phyloP scores from a whole-genome alignment of 176 grass and related monocot genomes.

The Cenchrus americanus region DNA sequence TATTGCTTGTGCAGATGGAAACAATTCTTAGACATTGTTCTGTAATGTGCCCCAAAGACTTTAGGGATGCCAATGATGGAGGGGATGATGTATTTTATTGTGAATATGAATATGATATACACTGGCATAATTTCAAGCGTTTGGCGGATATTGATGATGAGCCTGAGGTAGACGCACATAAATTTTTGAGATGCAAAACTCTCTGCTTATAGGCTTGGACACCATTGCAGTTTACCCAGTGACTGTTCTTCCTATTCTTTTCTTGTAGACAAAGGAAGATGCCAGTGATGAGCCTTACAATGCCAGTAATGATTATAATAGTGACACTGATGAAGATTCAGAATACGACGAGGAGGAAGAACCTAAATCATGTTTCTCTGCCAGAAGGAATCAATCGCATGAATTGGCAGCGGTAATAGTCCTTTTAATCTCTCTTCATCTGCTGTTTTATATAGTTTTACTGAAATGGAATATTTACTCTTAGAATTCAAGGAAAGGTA shows the following conservation, averaged over 20 bases:
- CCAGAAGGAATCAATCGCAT: conserved; percentile 49
- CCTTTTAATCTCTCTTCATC: background rate
- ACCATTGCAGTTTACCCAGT: conserved; percentile 14
- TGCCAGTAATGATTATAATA: conserved; percentile 50
- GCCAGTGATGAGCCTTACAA: conserved; percentile 58
- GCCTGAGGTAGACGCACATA: conserved; percentile 47
- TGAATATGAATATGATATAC: conserved; percentile 94
- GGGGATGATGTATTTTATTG: conserved; percentile 99
- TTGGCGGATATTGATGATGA: conserved; percentile 75
- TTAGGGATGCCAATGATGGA: conserved; percentile 61
- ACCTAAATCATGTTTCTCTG: conserved; percentile 30
- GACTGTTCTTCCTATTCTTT: conserved; percentile 1
- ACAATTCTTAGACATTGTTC: conserved; percentile 86
- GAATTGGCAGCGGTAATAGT: conserved; percentile 68
- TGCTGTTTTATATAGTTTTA: conserved; percentile 29
- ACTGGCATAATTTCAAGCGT: conserved; percentile 98
- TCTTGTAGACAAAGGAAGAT: conserved; percentile 57
- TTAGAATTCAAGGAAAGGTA: conserved; percentile 81
- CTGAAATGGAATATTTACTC: conserved; percentile 30
- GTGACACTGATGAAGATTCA: conserved; percentile 66
- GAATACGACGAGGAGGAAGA: conserved; percentile 74
- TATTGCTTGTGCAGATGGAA: conserved; percentile 68
- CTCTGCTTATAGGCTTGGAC: conserved; percentile 4
- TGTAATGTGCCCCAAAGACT: conserved; percentile 76
- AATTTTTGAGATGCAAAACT: conserved; percentile 14